These are phyloP conservation scores for Trichosporon sp. DNA, from an alignment of 1,284 basidiomycete genomes.

Conservation along the genomic window DNA sequence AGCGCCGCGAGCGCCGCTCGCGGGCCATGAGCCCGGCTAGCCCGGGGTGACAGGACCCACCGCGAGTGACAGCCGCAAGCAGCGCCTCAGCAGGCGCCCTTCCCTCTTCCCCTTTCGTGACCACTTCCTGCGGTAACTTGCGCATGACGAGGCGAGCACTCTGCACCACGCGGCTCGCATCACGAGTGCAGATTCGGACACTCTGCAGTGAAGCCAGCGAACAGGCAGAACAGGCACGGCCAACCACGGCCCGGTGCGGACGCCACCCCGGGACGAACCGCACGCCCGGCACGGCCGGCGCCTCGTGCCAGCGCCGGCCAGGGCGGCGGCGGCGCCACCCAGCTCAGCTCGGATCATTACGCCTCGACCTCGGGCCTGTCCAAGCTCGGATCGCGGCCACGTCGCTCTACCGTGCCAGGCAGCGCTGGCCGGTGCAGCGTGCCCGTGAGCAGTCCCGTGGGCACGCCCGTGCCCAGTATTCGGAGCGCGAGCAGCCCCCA, in stretches of 20 bases:
- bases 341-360: neutral
- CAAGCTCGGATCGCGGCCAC: neutral
- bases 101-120: neutral
- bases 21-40: too few species aligned
- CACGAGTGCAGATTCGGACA: too few species aligned
- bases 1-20: neutral
- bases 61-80: neutral
- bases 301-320: neutral
- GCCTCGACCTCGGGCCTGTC: neutral
- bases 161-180: too few species aligned
- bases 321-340: neutral
- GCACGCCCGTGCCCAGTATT: neutral
- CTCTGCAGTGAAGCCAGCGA: too few species aligned
- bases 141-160: too few species aligned
- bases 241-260: neutral
- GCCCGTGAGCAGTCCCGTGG: neutral
- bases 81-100: too few species aligned
- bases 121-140: too few species aligned
- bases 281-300: neutral
- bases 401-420: too few species aligned
- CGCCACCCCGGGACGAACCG: neutral
- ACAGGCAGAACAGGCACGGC: neutral
- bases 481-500: too few species aligned
- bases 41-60: neutral
- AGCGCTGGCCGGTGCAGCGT: too few species aligned